phyloP scores from a whole-genome alignment of 345 rosid genomes.

The Ricinus communis region DNA sequence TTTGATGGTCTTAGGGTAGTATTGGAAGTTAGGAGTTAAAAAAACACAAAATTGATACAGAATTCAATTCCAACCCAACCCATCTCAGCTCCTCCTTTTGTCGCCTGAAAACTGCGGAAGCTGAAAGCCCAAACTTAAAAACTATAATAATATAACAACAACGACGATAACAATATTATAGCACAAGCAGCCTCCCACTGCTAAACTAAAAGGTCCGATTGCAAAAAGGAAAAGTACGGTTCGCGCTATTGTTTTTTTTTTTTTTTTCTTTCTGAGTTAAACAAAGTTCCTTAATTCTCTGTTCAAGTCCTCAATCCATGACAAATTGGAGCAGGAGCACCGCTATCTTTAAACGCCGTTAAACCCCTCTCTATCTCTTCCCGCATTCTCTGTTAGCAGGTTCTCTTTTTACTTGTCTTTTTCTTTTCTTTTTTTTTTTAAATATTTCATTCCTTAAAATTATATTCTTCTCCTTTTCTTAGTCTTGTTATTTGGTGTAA shows the following conservation, averaged over 20 bases:
- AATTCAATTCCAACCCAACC: too few relatives aligned
- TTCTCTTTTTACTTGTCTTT: not conserved
- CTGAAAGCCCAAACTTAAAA: too few relatives aligned
- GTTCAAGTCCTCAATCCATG: slow-evolving; percentile 6
- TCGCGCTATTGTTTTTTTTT: not conserved
- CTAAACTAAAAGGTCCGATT: not conserved
- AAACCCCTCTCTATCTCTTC: too few relatives aligned
- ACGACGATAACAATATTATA: too few relatives aligned
- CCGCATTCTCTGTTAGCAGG: slow-evolving; percentile 1
- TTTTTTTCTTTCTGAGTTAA: not conserved
- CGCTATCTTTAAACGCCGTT: not conserved
- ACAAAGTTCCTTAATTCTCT: not conserved
- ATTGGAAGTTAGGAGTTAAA: too few relatives aligned
- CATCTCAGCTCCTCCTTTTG: too few relatives aligned
- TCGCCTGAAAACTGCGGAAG: too few relatives aligned
- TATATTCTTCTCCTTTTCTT: not conserved
- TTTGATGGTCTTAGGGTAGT: too few relatives aligned
- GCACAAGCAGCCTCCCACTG: too few relatives aligned
- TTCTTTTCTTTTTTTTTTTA: not conserved
- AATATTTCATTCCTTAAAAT: too few relatives aligned
- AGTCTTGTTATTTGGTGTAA: not conserved
- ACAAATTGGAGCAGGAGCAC: not conserved
- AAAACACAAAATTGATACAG: too few relatives aligned
- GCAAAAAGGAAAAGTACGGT: not conserved
- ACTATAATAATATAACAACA: too few relatives aligned